Evolutionary conservation across 805 yeast genomes (phyloP).

Genomic region (Teunomyces stri): DNA sequence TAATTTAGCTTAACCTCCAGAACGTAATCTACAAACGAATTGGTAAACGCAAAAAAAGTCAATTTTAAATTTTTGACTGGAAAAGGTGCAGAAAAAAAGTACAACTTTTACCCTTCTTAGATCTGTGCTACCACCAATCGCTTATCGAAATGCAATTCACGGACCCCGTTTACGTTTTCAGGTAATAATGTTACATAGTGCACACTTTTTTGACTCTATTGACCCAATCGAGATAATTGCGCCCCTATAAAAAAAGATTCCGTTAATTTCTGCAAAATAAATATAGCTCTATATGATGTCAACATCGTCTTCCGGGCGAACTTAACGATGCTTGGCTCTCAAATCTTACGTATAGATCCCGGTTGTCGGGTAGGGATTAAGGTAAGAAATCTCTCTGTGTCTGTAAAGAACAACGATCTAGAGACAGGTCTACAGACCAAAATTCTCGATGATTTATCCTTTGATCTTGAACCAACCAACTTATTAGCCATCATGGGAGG

Average conservation of each 20-base stretch:
- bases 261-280: background rate
- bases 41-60: background rate
- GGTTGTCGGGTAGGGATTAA: slow-evolving; percentile 8
- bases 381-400: slow-evolving; percentile 12
- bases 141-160: background rate
- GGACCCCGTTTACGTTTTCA: background rate
- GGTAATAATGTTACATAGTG: background rate
- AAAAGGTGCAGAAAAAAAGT: background rate
- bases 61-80: background rate
- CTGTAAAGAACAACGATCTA: slow-evolving; percentile 5
- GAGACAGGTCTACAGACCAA: background rate
- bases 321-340: background rate
- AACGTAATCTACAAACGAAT: background rate
- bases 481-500: slow-evolving; percentile 31
- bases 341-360: slow-evolving; percentile 3
- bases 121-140: background rate
- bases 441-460: slow-evolving; percentile 20
- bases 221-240: background rate
- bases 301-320: background rate
- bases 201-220: background rate
- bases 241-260: background rate
- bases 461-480: slow-evolving; percentile 17
- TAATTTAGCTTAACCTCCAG: too few relatives aligned
- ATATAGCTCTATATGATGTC: background rate
- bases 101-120: background rate